Percentiles rank a stretch among this genome's conserved stretches.
Evolutionary conservation across 163 green algal genomes (phyloP).

Genomic region (Chlamydomonas reinhardtii): DNA sequence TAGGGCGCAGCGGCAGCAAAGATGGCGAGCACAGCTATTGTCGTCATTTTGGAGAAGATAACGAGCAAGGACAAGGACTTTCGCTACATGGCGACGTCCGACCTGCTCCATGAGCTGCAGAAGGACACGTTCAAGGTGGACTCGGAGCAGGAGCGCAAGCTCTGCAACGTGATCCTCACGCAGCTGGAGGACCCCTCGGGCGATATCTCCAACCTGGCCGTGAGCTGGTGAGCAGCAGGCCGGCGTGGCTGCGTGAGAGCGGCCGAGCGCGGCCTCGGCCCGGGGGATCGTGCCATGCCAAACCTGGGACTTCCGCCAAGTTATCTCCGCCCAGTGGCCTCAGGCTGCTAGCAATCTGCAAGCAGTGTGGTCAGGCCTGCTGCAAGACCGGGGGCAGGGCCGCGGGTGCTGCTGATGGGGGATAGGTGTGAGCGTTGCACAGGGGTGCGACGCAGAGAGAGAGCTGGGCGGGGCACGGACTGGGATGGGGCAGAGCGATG

Average conservation of each 20-base stretch:
- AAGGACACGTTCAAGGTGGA: slow-evolving; percentile 84
- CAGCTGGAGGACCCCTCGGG: slow-evolving; percentile 91
- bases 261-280: too few relatives aligned
- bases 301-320: too few relatives aligned
- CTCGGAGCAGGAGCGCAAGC: slow-evolving; percentile 75
- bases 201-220: slow-evolving; percentile 92
- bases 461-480: too few relatives aligned
- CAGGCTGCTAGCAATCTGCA: too few relatives aligned
- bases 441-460: too few relatives aligned
- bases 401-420: too few relatives aligned
- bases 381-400: too few relatives aligned
- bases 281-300: neutral
- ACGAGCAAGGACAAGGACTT: slow-evolving; percentile 92
- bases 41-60: slow-evolving; percentile 72
- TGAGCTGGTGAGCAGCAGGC: slow-evolving; percentile 86
- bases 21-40: slow-evolving; percentile 46
- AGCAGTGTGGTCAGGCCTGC: too few relatives aligned
- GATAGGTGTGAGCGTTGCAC: too few relatives aligned
- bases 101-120: slow-evolving; percentile 92
- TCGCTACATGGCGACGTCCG: slow-evolving; percentile 95
- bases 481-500: too few relatives aligned
- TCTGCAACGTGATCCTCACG: slow-evolving; percentile 80
- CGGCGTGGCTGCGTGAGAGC: too few relatives aligned
- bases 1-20: neutral
- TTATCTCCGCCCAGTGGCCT: too few relatives aligned